Evolutionary conservation across 2,329 filamentous ascomycete genomes (phyloP), one percentile per base, ranked within the genome.

Genomic region (Colletotrichum sp.): DNA sequence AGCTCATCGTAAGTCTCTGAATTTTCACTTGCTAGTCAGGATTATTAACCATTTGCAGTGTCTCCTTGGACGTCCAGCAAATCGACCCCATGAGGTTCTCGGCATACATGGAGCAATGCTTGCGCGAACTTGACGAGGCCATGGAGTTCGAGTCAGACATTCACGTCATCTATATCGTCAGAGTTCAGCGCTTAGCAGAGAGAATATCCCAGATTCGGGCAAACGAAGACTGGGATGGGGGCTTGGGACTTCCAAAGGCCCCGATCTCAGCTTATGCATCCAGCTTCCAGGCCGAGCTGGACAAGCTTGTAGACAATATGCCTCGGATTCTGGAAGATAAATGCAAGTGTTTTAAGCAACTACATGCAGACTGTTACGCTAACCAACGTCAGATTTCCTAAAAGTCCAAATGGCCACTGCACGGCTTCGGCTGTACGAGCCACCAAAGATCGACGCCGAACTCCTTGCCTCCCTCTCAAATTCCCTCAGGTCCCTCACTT

Each of bases 11-110:
- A 82, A 79, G 88, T 82, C 15, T 7, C 4, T 26, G 3, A 0
- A 6, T 3, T 24, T 1, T 13, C 5, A 21, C 0, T 4, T 1
- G 3, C 16, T 15, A 13, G 12, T 0, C 2, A 5, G 10, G 9
- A 4, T 1, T 16, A 5, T 64, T 81, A 15, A 82, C n/a, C 8
- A 8, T 0, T 49, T n/a, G 21, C n/a, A 88, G 87, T 0, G 81
- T 88, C 32, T 83, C 87, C 0, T 80, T 87, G 3, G 84, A 85
- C 2, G 86, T 89, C 77, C 81, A 87, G 66, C 84, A 86, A 78
- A 84, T 88, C 6, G 88, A 91, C 16, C 82, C 89, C 0, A 85
- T 90, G 81, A 86, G 84, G n/a, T 92, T 88, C 68, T 89, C 89
- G 0, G 83, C 84, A 7, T 91, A 92, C 71, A 84, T 90, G 2